These are phyloP conservation scores for Piloderma croceum DNA, from an alignment of 768 basidiomycete genomes.

Conservation along the genomic window DNA sequence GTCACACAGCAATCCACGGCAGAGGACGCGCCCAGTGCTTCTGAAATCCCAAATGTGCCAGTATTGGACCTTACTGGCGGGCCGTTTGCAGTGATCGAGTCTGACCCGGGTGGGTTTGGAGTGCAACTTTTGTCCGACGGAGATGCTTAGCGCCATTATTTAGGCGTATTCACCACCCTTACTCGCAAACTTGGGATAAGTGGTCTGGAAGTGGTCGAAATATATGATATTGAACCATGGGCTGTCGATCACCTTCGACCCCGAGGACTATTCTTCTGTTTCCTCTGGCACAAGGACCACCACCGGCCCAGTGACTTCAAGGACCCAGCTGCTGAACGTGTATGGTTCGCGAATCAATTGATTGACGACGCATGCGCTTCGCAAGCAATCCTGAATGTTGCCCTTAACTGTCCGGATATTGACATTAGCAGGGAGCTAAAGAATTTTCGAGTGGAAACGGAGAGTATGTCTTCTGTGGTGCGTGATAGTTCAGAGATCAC, in stretches of 20 bases:
- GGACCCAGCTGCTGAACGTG: conserved; percentile 48
- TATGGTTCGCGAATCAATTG: conserved; percentile 69
- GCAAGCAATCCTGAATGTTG: conserved; percentile 54
- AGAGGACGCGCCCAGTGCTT: too few relatives aligned
- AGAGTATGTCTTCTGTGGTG: conserved; percentile 53
- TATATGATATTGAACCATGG: conserved; percentile 61
- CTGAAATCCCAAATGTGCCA: too few relatives aligned
- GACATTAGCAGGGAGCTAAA: conserved; percentile 42
- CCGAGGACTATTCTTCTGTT: conserved; percentile 59
- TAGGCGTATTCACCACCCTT: conserved; percentile 56
- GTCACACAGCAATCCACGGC: too few relatives aligned
- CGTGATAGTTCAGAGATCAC: conserved; percentile 15
- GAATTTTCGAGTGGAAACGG: conserved; percentile 45
- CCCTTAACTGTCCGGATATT: conserved; percentile 50
- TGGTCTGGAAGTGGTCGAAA: conserved; percentile 49
- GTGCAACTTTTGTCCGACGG: too few relatives aligned
- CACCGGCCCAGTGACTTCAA: conserved; percentile 42
- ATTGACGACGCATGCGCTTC: conserved; percentile 63
- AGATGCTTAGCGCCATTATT: not conserved
- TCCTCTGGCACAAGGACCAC: conserved; percentile 48
- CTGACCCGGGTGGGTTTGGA: conserved; percentile 32
- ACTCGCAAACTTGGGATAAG: conserved; percentile 48
- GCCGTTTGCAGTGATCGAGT: conserved; percentile 58
- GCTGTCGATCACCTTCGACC: conserved; percentile 55
- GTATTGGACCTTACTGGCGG: conserved; percentile 63